Evolutionary conservation across 1,284 basidiomycete species (phyloP), one percentile per base, ranked within the genome.

Genomic region (Fereydounia khargensis): DNA sequence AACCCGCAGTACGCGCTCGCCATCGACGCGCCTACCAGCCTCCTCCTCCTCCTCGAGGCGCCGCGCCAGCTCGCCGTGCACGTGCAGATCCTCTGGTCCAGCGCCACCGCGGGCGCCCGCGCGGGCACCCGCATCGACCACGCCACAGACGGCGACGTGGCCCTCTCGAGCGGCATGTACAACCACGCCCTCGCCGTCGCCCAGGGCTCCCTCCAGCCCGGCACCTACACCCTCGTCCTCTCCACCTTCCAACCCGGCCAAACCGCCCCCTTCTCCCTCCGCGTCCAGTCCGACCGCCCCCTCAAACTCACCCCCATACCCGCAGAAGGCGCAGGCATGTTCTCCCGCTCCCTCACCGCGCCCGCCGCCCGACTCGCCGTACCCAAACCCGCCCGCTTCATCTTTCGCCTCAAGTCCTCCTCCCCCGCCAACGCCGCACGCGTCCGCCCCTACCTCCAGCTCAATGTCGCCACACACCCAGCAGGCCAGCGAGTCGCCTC

Each of bases 261-360:
- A 50, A 78, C 80, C 3, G 88, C 87, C 3, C 59, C 80, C 13
- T 94, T 85, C 74, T 79, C 79, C 0, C 74, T 95, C 18, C 78
- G 78, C 17, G 76, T 88, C 3, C 83, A 87, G 31, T 33, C 42
- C 35, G 81, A 84, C 0, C 68, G 78, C 17, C 81, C 82, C 0
- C 33, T 80, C 8, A 47, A 58, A 3, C 20, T 82, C 6, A 43
- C 65, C 7, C 49, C 73, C 0, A 77, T 82, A 6, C 77, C 81
- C 0, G 84, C 85, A 44, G 91, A 96, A 77, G 91, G 90, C 0
- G 89, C 90, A 0, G 91, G 91, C 1, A 89, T 95, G 90, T 94
- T 86, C 70, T 79, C 78, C 23, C 85, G 88, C 53, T 74, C 80
- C n/a, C n/a, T n/a, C n/a, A n/a, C n/a, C n/a, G n/a, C n/a, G n/a